phyloP scores from a whole-genome alignment of 1,284 basidiomycete species.

The Mycena citricolor region DNA sequence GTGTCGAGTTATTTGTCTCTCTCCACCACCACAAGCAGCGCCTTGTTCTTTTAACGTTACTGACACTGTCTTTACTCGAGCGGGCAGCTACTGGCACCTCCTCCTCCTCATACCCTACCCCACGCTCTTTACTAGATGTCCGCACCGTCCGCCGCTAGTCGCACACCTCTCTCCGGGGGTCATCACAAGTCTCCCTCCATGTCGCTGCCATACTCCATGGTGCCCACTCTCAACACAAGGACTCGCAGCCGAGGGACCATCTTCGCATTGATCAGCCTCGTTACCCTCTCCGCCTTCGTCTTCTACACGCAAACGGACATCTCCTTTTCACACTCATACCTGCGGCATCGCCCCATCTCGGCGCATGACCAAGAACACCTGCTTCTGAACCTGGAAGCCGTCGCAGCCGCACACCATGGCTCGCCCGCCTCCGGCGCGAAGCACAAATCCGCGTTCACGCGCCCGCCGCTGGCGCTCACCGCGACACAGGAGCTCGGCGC shows the following conservation, averaged over 20 bases:
- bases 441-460: constrained; percentile 29
- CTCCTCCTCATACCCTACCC: too few relatives aligned
- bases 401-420: too few relatives aligned
- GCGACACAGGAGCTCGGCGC: constrained; percentile 74
- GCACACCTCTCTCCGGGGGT: constrained; percentile 11
- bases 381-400: too few relatives aligned
- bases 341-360: constrained; percentile 32
- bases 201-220: constrained; percentile 25
- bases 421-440: constrained; percentile 22
- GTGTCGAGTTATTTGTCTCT: too few relatives aligned
- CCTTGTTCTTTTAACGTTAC: too few relatives aligned
- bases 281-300: constrained; percentile 52
- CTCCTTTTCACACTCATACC: constrained; percentile 37
- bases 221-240: constrained; percentile 22
- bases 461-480: constrained; percentile 46
- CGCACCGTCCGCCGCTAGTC: constrained; percentile 5
- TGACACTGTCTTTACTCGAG: too few relatives aligned
- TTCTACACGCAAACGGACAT: constrained; percentile 47
- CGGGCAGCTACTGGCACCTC: too few relatives aligned
- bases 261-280: constrained; percentile 49
- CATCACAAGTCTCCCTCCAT: constrained; percentile 17
- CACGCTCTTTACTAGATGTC: background rate
- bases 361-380: background rate
- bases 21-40: too few relatives aligned
- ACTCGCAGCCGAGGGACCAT: constrained; percentile 49